Evolutionary conservation across 2,329 filamentous ascomycete genomes (phyloP), one percentile per base, ranked within the genome.

Genomic region (Beauveria bassiana): DNA sequence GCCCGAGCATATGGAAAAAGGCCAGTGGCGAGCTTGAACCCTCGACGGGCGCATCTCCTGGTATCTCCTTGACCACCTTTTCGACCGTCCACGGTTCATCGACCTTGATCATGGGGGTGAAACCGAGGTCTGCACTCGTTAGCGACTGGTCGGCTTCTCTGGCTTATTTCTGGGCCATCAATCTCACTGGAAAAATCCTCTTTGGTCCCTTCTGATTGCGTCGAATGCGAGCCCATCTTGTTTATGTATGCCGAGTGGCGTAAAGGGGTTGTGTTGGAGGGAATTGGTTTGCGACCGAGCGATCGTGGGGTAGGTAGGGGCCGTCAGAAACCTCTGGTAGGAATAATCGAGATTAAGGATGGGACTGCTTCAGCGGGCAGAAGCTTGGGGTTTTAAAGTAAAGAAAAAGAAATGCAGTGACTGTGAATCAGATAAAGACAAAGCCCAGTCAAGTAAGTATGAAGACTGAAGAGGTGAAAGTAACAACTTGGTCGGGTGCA

Each of bases 1-100:
- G 89, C 75, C 96, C 90, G 65, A 99, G 85, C 64, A 97, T 81
- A 78, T 99, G 95, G 76, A 99, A 96, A 79, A 97, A 98, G 40
- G 92, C 85, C 12, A 98, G 73, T 1, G 93, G 93, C 0, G 92
- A 95, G 63, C 79, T 74, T 8, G 89, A 82, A 61, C 84, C 79
- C 66, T 86, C 80, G 26, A 76, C 69, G 2, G 83, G 84, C 81
- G 82, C 65, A 55, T 64, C 65, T 63, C 82, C 80, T 31, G 79
- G 78, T 52, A 96, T 81, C 3, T 83, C 82, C 12, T 82, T 79
- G 31, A 95, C 79, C 34, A 90, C 90, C 66, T 83, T 81, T 59
- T 82, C 77, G 5, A 85, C 81, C 0, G 77, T 75, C 84, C 84
- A 87, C 49, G 76, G 71, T 9, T 74, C 81, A 3, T 74, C 69